A percentile compares a stretch with the other conserved stretches of the same genome.
Evolutionary conservation across 495 filamentous ascomycete species (phyloP).

Genomic region (Penicillium subrubescens): DNA sequence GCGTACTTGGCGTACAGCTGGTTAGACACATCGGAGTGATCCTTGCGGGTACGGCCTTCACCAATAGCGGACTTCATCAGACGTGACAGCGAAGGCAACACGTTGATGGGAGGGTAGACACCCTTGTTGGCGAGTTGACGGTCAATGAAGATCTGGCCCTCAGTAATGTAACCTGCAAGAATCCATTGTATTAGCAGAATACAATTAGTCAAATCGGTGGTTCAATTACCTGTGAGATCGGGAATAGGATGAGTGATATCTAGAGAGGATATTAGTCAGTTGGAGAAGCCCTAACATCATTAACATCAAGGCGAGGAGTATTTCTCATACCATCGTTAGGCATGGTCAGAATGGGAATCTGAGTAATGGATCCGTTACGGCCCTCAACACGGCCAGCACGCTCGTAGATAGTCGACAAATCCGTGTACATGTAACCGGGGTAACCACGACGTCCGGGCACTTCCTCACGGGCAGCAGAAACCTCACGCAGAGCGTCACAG

Average conservation of each 20-base stretch:
- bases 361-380: conserved; percentile 96
- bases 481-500: conserved; percentile 97
- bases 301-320: neutral
- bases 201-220: neutral
- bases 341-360: conserved; percentile 99
- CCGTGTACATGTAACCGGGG: conserved; percentile 99
- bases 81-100: conserved; percentile 95
- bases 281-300: conserved; percentile 10
- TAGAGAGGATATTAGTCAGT: conserved; percentile 22
- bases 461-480: conserved; percentile 97
- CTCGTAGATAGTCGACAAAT: conserved; percentile 99
- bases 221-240: conserved; percentile 85
- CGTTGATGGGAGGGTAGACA: conserved; percentile 98
- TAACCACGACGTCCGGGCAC: conserved; percentile 99
- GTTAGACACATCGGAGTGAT: conserved; percentile 98
- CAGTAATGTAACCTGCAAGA: conserved; percentile 31
- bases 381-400: conserved; percentile 97
- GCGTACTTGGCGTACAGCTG: conserved; percentile 99
- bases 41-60: conserved; percentile 90
- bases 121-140: conserved; percentile 94
- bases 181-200: neutral
- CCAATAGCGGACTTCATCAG: conserved; percentile 99
- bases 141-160: conserved; percentile 98
- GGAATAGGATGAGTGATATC: conserved; percentile 99
- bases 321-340: conserved; percentile 80